Evolutionary conservation across 164 flowering plant species (phyloP).

Genomic region (Berberis vulgaris): DNA sequence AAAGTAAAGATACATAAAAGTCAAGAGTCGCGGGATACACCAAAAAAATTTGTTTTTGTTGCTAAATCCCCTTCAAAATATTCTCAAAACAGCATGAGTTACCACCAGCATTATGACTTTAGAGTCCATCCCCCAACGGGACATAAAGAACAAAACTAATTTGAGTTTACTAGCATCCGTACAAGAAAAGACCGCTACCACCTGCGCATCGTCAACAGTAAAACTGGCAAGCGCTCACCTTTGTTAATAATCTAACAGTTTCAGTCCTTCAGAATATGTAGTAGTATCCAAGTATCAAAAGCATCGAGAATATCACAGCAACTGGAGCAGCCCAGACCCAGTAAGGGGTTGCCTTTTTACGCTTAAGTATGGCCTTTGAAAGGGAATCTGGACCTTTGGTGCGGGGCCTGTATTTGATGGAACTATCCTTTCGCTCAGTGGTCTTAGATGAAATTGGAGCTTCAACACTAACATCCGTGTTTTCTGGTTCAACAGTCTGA

Average conservation of each 20-base stretch:
- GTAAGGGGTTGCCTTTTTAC: slow-evolving; percentile 56
- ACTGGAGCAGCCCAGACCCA: slow-evolving; percentile 58
- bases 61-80: neutral
- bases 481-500: slow-evolving; percentile 36
- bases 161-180: slow-evolving; percentile 2
- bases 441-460: slow-evolving; percentile 25
- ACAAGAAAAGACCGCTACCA: slow-evolving; percentile 11
- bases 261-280: slow-evolving; percentile 17
- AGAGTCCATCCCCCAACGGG: slow-evolving; percentile 24
- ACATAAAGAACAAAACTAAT: slow-evolving; percentile 27
- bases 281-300: slow-evolving; percentile 30
- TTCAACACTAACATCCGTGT: slow-evolving; percentile 22
- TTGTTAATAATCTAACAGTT: slow-evolving; percentile 6
- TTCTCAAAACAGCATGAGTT: neutral
- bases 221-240: slow-evolving; percentile 13
- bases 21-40: neutral
- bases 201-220: slow-evolving; percentile 15
- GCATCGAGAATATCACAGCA: slow-evolving; percentile 22
- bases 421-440: slow-evolving; percentile 37
- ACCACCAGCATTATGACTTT: slow-evolving; percentile 30
- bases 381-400: slow-evolving; percentile 41
- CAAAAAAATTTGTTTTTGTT: slow-evolving; percentile 1
- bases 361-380: slow-evolving; percentile 52
- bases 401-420: slow-evolving; percentile 34
- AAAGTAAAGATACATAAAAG: neutral